Conservation (phyloP, 179 eudicot genomes). For the Patellifolia procumbens region DNA sequence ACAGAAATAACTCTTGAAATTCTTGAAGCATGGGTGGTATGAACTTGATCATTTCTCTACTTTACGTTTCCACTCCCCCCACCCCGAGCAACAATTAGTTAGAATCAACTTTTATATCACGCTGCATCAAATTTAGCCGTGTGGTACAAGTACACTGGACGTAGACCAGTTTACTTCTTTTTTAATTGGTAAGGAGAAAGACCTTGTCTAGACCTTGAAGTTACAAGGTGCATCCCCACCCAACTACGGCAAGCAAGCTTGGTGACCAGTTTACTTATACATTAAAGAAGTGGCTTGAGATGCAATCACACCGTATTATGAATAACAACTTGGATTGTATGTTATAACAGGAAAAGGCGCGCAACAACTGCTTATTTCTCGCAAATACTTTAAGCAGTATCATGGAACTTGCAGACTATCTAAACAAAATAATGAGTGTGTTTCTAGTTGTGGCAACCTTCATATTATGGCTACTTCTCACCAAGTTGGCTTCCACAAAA, state of each 20-base stretch:
- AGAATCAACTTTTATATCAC: too few relatives aligned
- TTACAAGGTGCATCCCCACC: too few relatives aligned
- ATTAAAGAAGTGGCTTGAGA: too few relatives aligned
- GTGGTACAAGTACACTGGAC: too few relatives aligned
- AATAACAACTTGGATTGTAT: not conserved
- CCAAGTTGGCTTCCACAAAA: slow-evolving; percentile 23
- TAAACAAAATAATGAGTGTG: slow-evolving; percentile 22
- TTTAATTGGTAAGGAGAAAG: too few relatives aligned
- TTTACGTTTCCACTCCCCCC: not conserved
- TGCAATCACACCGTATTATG: too few relatives aligned
- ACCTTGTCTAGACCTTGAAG: too few relatives aligned
- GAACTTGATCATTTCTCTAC: too few relatives aligned
- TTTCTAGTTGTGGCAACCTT: slow-evolving; percentile 13
- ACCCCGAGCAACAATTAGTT: not conserved
- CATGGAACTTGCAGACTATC: slow-evolving; percentile 15
- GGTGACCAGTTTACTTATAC: too few relatives aligned
- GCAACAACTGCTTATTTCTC: slow-evolving; percentile 19
- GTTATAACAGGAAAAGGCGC: slow-evolving; percentile 22
- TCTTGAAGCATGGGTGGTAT: slow-evolving; percentile 14
- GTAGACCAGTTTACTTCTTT: too few relatives aligned
- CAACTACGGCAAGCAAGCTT: too few relatives aligned
- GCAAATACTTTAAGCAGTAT: slow-evolving; percentile 25
- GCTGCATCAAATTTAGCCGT: not conserved
- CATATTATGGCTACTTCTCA: slow-evolving; percentile 30
- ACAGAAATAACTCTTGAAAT: slow-evolving; percentile 13